These are phyloP conservation scores for Penicillium cataractarum DNA, from an alignment of 495 filamentous ascomycete species.

Conservation along the genomic window DNA sequence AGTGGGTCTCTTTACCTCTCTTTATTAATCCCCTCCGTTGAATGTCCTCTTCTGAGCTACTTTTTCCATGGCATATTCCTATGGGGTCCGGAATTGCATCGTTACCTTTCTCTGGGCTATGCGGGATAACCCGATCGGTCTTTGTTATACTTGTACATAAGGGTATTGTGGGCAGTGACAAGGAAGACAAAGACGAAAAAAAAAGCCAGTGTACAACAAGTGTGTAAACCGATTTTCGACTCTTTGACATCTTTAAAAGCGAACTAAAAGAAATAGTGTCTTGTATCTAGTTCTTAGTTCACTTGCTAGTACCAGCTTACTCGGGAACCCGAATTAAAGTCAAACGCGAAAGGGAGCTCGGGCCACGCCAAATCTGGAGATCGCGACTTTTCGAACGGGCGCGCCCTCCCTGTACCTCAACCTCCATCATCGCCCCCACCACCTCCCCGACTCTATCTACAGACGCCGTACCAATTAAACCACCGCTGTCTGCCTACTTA, in stretches of 20 bases:
- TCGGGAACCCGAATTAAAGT: not conserved
- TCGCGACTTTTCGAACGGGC: constrained; percentile 48
- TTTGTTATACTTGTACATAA: constrained; percentile 29
- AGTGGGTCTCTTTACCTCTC: constrained; percentile 8
- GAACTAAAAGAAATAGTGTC: not conserved
- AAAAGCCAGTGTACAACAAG: constrained; percentile 13
- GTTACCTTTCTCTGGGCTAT: constrained; percentile 4
- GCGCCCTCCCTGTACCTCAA: constrained; percentile 28
- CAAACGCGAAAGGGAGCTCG: constrained; percentile 42
- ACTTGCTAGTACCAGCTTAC: not conserved
- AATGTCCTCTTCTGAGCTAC: constrained; percentile 10
- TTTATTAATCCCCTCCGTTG: constrained; percentile 14
- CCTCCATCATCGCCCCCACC: constrained; percentile 21
- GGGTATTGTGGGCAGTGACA: constrained; percentile 9
- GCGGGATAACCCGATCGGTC: not conserved
- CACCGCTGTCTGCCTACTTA: not conserved
- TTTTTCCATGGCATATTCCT: constrained; percentile 14
- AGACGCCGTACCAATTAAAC: not conserved
- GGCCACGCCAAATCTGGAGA: constrained; percentile 44
- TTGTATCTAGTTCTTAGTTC: not conserved
- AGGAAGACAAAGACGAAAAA: constrained; percentile 6
- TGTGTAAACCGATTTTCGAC: not conserved
- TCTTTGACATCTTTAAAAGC: not conserved
- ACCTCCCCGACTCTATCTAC: constrained; percentile 10
- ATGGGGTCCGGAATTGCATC: constrained; percentile 14